Evolutionary conservation across 2,329 filamentous ascomycete species (phyloP), one percentile per base, ranked within the genome.

Genomic region (Dactylonectria macrodidyma): DNA sequence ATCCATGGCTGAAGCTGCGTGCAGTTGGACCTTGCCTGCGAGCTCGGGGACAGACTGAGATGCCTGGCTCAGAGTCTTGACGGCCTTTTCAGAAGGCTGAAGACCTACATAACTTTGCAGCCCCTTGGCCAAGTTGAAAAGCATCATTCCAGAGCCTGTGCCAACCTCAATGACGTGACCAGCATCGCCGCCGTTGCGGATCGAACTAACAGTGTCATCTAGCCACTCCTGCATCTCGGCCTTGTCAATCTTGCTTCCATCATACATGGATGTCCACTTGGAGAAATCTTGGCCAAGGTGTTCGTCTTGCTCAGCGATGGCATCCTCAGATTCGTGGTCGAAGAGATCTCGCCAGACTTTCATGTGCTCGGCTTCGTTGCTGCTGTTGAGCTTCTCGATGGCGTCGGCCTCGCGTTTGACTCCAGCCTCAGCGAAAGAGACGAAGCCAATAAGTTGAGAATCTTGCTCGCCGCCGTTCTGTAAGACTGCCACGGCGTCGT

Each of bases 201-300:
- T 68, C 0, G 70, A 62, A 1, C 50, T 16, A 1, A 79, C 74
- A 1, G 76, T 77, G 14, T 80, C 78, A 9, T 78, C 71, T 0
- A 80, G 69, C 78, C 78, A 80, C 54, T 78, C 78, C 2, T 75
- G 52, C 78, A 80, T 80, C 30, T 80, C 76, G 0, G 3, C 59
- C 44, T 69, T 73, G 36, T 76, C 71, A 7, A 80, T 78, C 0
- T 66, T 12, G 0, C 16, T 70, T 5, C 77, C 78, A 34, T 79
- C 73, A 33, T 78, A 79, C 75, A 77, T 78, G 0, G 78, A 80
- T 3, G 69, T 78, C 79, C 79, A 80, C 8, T 73, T 76, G 1
- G 65, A 68, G 22, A 80, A 80, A 47, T 80, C 78, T 2, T 62
- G 58, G 0, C 77, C 77, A 24, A 77, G 65, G 1, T 14, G 41